These are phyloP conservation scores for Penicillium malachiteum DNA, from an alignment of 495 filamentous ascomycete species.

Conservation along the genomic window DNA sequence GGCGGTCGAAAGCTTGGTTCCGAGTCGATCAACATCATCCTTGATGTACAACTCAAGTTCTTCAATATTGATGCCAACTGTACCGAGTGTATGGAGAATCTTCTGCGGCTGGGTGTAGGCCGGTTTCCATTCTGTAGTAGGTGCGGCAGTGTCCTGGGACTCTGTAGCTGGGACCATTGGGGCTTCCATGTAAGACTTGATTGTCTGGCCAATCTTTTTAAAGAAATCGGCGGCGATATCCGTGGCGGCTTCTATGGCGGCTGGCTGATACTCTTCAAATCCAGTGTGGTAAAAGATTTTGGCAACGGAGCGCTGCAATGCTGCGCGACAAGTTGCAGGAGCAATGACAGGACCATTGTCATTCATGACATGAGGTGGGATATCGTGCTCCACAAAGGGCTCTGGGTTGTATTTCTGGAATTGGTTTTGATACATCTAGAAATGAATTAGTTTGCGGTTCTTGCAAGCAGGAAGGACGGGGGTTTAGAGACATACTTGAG, in stretches of 20 bases:
- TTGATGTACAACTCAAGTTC: slow-evolving; percentile 83
- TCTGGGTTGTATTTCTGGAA: slow-evolving; percentile 96
- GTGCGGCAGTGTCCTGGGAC: slow-evolving; percentile 27
- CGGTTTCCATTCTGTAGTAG: slow-evolving; percentile 51
- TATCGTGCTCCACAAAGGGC: slow-evolving; percentile 83
- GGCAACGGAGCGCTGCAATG: slow-evolving; percentile 83
- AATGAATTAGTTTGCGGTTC: slow-evolving; percentile 5
- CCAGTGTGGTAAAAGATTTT: slow-evolving; percentile 97
- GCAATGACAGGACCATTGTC: slow-evolving; percentile 86
- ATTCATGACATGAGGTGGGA: slow-evolving; percentile 79
- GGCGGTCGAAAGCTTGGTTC: slow-evolving; percentile 75
- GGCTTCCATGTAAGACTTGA: slow-evolving; percentile 78
- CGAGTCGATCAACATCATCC: slow-evolving; percentile 89
- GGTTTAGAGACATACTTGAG: slow-evolving; percentile 64
- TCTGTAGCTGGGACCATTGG: slow-evolving; percentile 62
- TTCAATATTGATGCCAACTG: slow-evolving; percentile 80
- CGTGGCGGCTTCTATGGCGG: slow-evolving; percentile 84
- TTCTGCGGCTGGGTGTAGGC: slow-evolving; percentile 78
- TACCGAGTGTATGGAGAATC: slow-evolving; percentile 79
- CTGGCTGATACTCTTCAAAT: slow-evolving; percentile 96
- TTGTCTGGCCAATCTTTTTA: slow-evolving; percentile 70
- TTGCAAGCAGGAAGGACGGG: not conserved
- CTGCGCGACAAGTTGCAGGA: slow-evolving; percentile 72
- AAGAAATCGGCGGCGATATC: slow-evolving; percentile 92
- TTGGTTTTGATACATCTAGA: slow-evolving; percentile 92